Evolutionary conservation across 768 basidiomycete species (phyloP).

Genomic region (Hericium alpestre): DNA sequence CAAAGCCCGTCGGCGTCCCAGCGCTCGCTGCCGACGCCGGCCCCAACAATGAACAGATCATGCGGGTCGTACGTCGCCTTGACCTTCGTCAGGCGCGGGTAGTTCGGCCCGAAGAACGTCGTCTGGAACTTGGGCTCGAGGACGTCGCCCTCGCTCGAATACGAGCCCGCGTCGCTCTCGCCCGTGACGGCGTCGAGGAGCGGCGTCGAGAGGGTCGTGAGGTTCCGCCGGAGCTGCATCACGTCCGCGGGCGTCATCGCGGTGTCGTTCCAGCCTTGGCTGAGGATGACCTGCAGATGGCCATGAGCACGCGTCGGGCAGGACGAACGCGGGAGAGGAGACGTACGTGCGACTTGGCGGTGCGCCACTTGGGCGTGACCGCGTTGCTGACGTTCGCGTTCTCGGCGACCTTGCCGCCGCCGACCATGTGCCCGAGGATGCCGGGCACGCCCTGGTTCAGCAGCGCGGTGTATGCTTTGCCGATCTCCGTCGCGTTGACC

Average conservation of each 20-base stretch:
- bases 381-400: slow-evolving; percentile 24
- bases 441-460: slow-evolving; percentile 2
- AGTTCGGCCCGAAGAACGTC: slow-evolving; percentile 5
- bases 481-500: slow-evolving; percentile 67
- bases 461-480: slow-evolving; percentile 3
- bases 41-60: slow-evolving; percentile 7
- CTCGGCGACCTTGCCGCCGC: slow-evolving; percentile 22
- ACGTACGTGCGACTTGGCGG: slow-evolving; percentile 27
- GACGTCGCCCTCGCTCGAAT: slow-evolving; percentile 12
- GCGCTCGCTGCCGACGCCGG: slow-evolving; percentile 10
- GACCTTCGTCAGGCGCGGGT: neutral
- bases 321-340: neutral
- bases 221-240: neutral
- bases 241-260: neutral
- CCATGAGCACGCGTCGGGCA: neutral
- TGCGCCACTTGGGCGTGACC: slow-evolving; percentile 26
- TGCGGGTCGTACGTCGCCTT: neutral
- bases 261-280: neutral
- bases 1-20: slow-evolving; percentile 5
- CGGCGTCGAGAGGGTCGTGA: slow-evolving; percentile 1
- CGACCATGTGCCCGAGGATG: neutral
- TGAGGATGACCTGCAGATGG: neutral
- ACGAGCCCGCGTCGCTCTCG: slow-evolving; percentile 7
- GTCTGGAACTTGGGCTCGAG: slow-evolving; percentile 12
- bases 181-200: slow-evolving; percentile 6